A percentile compares a stretch with the other conserved stretches of the same genome.
phyloP scores from a whole-genome alignment of 768 basidiomycete species.

The Pleurotus pulmonarius region DNA sequence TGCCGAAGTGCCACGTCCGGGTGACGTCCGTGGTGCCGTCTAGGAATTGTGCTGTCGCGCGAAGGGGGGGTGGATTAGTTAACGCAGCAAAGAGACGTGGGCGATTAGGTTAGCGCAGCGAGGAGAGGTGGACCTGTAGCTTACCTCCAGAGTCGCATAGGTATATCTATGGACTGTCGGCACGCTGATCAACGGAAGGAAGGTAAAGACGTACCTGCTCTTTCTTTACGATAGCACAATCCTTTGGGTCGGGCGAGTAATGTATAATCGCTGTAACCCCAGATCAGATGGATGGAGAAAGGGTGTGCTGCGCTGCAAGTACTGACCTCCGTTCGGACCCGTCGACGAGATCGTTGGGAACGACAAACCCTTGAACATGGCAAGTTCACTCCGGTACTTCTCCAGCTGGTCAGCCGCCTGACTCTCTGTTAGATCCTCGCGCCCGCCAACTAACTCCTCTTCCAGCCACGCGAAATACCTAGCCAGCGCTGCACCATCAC shows the following conservation, averaged over 20 bases:
- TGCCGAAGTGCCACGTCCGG: conserved; percentile 90
- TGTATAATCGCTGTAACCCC: conserved; percentile 77
- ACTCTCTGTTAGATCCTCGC: conserved; percentile 62
- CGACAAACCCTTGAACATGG: conserved; percentile 80
- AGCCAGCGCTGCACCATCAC: conserved; percentile 85
- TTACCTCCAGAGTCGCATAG: conserved; percentile 67
- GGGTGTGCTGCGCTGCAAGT: not conserved
- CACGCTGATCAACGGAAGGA: not conserved
- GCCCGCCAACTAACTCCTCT: conserved; percentile 64
- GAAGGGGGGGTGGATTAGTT: not conserved
- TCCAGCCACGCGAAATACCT: conserved; percentile 96
- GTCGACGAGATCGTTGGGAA: conserved; percentile 92
- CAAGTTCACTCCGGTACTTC: conserved; percentile 76
- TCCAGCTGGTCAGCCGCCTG: conserved; percentile 79
- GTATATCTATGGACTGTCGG: conserved; percentile 13
- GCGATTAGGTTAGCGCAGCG: no score
- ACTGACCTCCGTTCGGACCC: conserved; percentile 85
- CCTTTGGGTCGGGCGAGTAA: conserved; percentile 74
- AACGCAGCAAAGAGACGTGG: not conserved
- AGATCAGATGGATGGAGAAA: not conserved
- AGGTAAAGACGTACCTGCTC: conserved; percentile 33
- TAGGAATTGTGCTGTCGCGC: conserved; percentile 64
- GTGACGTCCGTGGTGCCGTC: conserved; percentile 98
- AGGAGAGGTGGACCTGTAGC: not conserved
- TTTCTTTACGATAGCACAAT: conserved; percentile 71